Percentiles rank a stretch among this genome's conserved stretches.
phyloP scores from a whole-genome alignment of 73 alveolate genomes.

The Paramecium octaurelia region DNA sequence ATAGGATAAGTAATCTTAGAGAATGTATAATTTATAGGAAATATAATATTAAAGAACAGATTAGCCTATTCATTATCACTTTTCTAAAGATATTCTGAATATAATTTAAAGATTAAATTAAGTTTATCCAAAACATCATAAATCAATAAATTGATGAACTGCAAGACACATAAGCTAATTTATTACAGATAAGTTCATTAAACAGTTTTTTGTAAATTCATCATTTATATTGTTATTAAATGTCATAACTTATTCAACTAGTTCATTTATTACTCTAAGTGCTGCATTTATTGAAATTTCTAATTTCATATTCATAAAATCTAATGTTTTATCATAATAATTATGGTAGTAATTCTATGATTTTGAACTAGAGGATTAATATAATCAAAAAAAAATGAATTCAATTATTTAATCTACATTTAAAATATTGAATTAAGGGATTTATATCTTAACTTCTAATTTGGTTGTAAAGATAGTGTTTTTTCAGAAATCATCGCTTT shows the following conservation, averaged over 20 bases:
- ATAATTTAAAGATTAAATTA: neutral
- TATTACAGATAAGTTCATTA: neutral
- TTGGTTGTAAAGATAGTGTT: neutral
- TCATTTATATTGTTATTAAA: neutral
- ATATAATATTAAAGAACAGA: neutral
- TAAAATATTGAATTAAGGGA: neutral
- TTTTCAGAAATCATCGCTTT: neutral
- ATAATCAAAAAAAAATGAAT: neutral
- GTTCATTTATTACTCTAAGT: neutral
- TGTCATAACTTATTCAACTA: neutral
- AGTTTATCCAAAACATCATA: neutral
- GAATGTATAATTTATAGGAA: neutral
- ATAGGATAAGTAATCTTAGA: neutral
- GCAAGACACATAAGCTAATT: neutral
- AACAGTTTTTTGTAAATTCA: neutral
- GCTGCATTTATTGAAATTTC: neutral
- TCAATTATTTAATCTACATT: neutral
- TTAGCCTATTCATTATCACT: neutral
- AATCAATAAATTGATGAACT: neutral
- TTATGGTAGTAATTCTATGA: neutral
- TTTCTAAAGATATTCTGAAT: neutral
- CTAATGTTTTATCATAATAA: neutral
- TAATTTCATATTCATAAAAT: neutral
- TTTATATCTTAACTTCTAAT: neutral
- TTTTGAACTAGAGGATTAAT: neutral